Evolutionary conservation across 495 filamentous ascomycete species (phyloP).

Genomic region (Pyrenopolyporus hunteri): DNA sequence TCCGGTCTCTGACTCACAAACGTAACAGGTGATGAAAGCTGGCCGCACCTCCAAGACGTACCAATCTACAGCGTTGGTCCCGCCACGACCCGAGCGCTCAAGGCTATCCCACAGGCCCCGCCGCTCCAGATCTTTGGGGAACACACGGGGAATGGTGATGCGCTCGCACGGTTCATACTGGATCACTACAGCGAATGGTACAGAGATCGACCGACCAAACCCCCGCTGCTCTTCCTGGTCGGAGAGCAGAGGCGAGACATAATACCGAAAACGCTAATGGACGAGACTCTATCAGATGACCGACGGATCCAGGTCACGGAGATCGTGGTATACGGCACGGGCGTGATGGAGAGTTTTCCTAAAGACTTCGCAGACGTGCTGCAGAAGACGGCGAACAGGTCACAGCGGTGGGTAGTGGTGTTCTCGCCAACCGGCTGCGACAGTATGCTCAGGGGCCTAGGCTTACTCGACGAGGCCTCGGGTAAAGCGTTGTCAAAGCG

Average conservation of each 20-base stretch:
- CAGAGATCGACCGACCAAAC: constrained; percentile 50
- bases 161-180: constrained; percentile 76
- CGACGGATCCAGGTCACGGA: constrained; percentile 71
- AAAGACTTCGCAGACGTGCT: constrained; percentile 62
- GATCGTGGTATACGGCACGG: constrained; percentile 83
- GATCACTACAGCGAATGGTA: constrained; percentile 65
- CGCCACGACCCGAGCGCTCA: constrained; percentile 78
- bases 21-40: constrained; percentile 40
- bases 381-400: constrained; percentile 45
- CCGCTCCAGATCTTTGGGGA: constrained; percentile 70
- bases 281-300: constrained; percentile 45
- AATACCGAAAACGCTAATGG: constrained; percentile 80
- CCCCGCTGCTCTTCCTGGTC: constrained; percentile 80
- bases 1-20: constrained; percentile 24
- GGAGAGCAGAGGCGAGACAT: constrained; percentile 87
- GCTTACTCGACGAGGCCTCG: constrained; percentile 57
- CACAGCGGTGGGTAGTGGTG: constrained; percentile 80
- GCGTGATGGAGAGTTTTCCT: constrained; percentile 75
- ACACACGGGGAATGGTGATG: constrained; percentile 81
- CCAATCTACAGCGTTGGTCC: constrained; percentile 91
- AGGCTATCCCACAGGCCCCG: constrained; percentile 57
- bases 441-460: constrained; percentile 74
- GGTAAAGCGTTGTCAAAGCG: constrained; percentile 47
- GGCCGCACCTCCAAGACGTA: constrained; percentile 58
- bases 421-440: constrained; percentile 92